Evolutionary conservation across 2,329 filamentous ascomycete genomes (phyloP), one percentile per base, ranked within the genome.

Genomic region (Hymenoscyphus scutula): DNA sequence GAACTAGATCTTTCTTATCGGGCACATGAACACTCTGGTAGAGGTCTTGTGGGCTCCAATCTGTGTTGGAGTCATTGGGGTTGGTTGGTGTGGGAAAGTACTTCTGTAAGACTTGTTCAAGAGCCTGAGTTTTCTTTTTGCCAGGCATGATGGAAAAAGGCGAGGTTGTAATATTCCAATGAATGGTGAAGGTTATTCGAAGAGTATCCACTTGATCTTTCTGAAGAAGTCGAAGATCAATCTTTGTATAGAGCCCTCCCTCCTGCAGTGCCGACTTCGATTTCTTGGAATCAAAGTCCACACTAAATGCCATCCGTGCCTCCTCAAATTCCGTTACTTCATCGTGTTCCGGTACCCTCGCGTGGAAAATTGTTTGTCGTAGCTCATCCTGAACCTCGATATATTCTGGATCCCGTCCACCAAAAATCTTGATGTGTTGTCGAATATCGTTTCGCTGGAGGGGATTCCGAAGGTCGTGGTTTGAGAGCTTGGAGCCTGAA

Each of bases 21-120:
- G 90, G 87, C 1, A 87, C 81, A 70, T 87, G 82, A 1, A 89
- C 87, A 17, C 85, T 84, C 59, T 89, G 82, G 69, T 92, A 93
- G 71, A 93, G 93, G 62, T 84, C 81, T 56, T 80, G 78, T 11
- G 82, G 77, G 3, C 76, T 76, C 79, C 81, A 82, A 19, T 69
- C 63, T 4, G 56, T 59, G 48, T 61, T 64, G 37, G 64, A 59
- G 59, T 74, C 65, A 8, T 48, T 23, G 19, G 45, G 19, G n/a
- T 5, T 23, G 13, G 11, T 23, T 23, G 45, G 23, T 51, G 45
- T 51, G 10, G 70, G 71, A 59, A 73, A 73, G 53, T 73, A 74
- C 25, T 56, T 59, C 19, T 59, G 38, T 5, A 74, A 38, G 1
- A 73, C 61, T 13, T 60, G 57, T 79, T 56, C 45, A 6, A 74